Conservation (phyloP, 2,329 filamentous ascomycete genomes). For the Xylaria sp. region DNA sequence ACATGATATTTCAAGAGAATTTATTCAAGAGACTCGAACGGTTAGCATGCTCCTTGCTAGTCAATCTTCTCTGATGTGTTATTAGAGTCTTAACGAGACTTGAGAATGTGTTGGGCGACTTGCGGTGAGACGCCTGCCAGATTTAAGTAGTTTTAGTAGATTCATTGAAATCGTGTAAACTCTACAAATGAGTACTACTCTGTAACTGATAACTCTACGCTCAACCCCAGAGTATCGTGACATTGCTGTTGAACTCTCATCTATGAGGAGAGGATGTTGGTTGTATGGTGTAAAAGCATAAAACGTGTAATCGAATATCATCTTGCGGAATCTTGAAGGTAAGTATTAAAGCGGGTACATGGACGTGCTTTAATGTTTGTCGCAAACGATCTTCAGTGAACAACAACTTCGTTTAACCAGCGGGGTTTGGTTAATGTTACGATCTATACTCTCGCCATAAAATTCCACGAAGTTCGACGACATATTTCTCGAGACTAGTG, state of each 20-base stretch:
- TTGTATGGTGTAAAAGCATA: not conserved
- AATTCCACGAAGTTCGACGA: not conserved
- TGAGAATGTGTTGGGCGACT: no score
- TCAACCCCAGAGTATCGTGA: no score
- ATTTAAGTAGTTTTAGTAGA: no score
- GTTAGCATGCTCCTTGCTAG: not conserved
- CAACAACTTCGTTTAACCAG: slow-evolving; percentile 10
- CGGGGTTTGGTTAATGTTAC: not conserved
- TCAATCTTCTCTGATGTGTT: no score
- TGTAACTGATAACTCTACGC: no score
- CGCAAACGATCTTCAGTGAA: not conserved
- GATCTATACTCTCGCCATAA: slow-evolving; percentile 9
- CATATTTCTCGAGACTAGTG: not conserved
- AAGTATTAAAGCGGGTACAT: not conserved
- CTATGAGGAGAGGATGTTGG: no score
- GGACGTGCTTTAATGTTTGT: not conserved
- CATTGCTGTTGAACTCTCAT: no score
- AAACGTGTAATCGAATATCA: not conserved
- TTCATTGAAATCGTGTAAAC: no score
- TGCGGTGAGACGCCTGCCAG: no score
- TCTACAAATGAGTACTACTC: no score
- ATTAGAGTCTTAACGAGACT: no score
- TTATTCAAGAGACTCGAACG: not conserved
- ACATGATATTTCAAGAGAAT: not conserved
- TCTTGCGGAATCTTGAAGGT: not conserved